Evolutionary conservation across 2,329 filamentous ascomycete genomes (phyloP).

Genomic region (Neofusicoccum sp.): DNA sequence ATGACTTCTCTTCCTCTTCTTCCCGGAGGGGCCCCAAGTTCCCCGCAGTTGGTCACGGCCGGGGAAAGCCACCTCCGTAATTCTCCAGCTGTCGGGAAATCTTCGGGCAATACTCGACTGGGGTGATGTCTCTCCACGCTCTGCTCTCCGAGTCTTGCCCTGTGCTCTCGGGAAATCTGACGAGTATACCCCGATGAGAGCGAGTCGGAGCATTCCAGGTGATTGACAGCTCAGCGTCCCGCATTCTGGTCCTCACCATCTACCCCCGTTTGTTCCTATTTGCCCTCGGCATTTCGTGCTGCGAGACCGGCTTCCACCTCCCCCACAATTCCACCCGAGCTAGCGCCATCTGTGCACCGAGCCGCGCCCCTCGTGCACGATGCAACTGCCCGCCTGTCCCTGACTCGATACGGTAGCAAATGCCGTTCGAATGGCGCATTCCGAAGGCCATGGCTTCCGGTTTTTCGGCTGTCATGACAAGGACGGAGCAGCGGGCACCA

Average conservation of each 20-base stretch:
- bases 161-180: too few relatives aligned
- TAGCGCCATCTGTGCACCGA: slow-evolving; percentile 1
- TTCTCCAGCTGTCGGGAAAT: background rate
- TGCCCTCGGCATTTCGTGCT: background rate
- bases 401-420: background rate
- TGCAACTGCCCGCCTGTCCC: slow-evolving; percentile 2
- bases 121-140: too few relatives aligned
- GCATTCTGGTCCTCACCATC: background rate
- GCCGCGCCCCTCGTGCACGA: background rate
- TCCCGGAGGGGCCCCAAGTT: slow-evolving; percentile 7
- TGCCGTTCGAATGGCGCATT: background rate
- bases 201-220: background rate
- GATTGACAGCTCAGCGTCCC: background rate
- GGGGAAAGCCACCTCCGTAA: slow-evolving; percentile 3
- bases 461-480: background rate
- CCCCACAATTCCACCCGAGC: background rate
- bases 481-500: background rate
- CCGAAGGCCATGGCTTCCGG: background rate
- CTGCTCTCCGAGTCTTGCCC: too few relatives aligned
- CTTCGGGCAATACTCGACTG: background rate
- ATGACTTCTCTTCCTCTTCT: background rate
- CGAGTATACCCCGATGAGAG: too few relatives aligned
- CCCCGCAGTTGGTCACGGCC: background rate
- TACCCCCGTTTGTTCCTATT: background rate
- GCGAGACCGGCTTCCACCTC: background rate